Evolutionary conservation across 2,329 filamentous ascomycete genomes (phyloP), one percentile per base, ranked within the genome.

Genomic region (Grosmannia serpens): DNA sequence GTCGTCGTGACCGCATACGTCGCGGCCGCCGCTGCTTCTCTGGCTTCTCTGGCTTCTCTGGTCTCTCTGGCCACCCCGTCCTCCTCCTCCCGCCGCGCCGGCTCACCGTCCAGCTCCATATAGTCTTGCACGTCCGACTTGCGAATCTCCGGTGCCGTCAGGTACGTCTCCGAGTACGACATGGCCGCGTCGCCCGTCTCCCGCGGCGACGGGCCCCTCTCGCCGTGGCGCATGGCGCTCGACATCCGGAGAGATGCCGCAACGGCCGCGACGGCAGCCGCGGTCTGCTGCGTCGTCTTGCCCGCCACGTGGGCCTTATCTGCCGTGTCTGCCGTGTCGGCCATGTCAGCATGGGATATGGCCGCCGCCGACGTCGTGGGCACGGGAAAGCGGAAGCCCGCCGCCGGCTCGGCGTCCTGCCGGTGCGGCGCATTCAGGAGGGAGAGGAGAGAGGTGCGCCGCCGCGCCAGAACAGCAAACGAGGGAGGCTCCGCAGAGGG

Each of bases 401-500:
- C 3, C 17, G 4, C 20, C n/a, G 52, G 69, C 68, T 50, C 61
- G 17, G 70, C 68, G 1, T 71, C 71, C 56, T 68, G 70, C 50
- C 71, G 69, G 55, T 77, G 74, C 0, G 81, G 80, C 0, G 78
- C 81, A 60, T 84, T 78, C 60, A 86, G 77, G 7, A 86, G 77
- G 3, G 83, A 86, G 20, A 83, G 73, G 4, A 86, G 74, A 2
- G 82, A 86, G 7, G 77, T 78, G 50, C 82, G 79, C 64, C 77
- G 73, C 61, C 81, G 75, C 6, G 73, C 70, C 17, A 80, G 67
- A 24, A 83, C 66, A 47, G 82, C 82, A 65, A 79, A 80, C n/a
- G 79, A 70, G 1, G 83, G 83, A 24, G 82, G 82, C 17, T 86
- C 83, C 47, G 82, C 77, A 0, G 83, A 85, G 15, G 83, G 83